Base-by-base conservation (phyloP, 495 filamentous ascomycete genomes). In the Trichoderma orchidacearum region DNA sequence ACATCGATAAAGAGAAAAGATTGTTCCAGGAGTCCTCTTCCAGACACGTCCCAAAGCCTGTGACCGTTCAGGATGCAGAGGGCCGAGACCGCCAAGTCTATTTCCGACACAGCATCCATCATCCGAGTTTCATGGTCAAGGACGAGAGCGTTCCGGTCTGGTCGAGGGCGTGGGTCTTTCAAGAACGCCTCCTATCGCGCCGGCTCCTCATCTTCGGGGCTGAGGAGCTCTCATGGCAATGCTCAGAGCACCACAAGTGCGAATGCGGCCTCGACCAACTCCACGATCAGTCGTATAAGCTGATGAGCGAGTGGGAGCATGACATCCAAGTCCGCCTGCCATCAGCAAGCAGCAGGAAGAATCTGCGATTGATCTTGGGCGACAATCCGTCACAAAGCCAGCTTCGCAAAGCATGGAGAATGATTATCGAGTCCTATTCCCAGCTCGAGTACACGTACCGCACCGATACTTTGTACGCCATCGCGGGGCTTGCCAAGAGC, bases 211-310 rank as follows among this genome's bases (percentile, higher is more conserved):
- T 65, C 18, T 71, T 65, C 34, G 60, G 61, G 5, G 29, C 56
- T 0, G 58, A 59, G 5, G 64, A 70, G 51, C 15, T 72, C 2
- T 57, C 68, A 1, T 72, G 67, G 66, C 67, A 68, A 53, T 72
- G 69, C 54, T 25, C 55, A 8, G 51, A 60, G 3, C 29, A 51
- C 11, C 56, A 63, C 6, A 62, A 61, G 17, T 70, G 66, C 50
- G 69, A 71, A 23, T 64, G 62, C 35, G 54, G 55, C 21, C 41
- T 48, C 41, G 41, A 48, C 18, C 21, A 48, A 27, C 21, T 25
- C 5, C 8, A 48, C 2, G 3, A 18, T 2, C 41, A 48, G 41
- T 25, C 18, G 9, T 6, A 25, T 9, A 27, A 27, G 41, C 41
- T 48, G 8, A 13, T 48, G 21, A 48, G 15, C 12, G 18, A 48